A percentile compares a stretch with the other conserved stretches of the same genome.
Evolutionary conservation across 2,329 filamentous ascomycete species (phyloP).

Genomic region (Mariannaea elegans): DNA sequence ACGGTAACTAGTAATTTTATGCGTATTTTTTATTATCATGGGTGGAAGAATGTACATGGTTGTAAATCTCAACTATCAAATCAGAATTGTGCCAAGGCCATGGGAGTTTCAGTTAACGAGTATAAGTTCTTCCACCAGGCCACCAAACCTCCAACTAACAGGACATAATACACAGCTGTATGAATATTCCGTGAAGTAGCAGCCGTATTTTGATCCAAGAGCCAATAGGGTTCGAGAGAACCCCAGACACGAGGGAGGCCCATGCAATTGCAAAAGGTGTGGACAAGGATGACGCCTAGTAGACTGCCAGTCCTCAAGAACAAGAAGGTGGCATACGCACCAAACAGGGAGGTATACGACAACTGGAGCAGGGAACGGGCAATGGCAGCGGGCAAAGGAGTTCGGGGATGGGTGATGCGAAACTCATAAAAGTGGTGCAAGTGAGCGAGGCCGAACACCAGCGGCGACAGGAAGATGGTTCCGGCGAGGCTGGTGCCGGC

Average conservation of each 20-base stretch:
- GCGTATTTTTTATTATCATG: not conserved
- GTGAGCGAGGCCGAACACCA: constrained; percentile 94
- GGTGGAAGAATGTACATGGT: not conserved
- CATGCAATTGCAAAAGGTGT: constrained; percentile 92
- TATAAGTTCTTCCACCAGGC: constrained; percentile 78
- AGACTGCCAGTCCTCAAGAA: constrained; percentile 87
- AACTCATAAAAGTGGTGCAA: constrained; percentile 98
- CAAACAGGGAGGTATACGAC: constrained; percentile 90
- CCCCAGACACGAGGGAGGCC: constrained; percentile 90
- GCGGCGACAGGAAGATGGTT: constrained; percentile 82
- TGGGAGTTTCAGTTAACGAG: constrained; percentile 68
- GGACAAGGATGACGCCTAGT: constrained; percentile 76
- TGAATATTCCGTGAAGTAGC: constrained; percentile 54
- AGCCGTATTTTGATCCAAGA: constrained; percentile 36
- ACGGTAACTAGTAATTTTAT: too few relatives aligned
- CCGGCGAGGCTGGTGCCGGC: constrained; percentile 64
- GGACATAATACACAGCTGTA: constrained; percentile 81
- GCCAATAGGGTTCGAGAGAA: constrained; percentile 66
- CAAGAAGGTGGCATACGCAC: constrained; percentile 90
- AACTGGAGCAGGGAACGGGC: constrained; percentile 84
- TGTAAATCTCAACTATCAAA: constrained; percentile 8
- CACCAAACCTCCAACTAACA: constrained; percentile 76
- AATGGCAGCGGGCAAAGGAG: constrained; percentile 69
- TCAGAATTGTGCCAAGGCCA: constrained; percentile 44
- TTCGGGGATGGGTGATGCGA: constrained; percentile 78